A percentile compares a stretch with the other conserved stretches of the same genome.
phyloP scores from a whole-genome alignment of 2,329 filamentous ascomycete genomes.

The Amauroascus verrucosus region DNA sequence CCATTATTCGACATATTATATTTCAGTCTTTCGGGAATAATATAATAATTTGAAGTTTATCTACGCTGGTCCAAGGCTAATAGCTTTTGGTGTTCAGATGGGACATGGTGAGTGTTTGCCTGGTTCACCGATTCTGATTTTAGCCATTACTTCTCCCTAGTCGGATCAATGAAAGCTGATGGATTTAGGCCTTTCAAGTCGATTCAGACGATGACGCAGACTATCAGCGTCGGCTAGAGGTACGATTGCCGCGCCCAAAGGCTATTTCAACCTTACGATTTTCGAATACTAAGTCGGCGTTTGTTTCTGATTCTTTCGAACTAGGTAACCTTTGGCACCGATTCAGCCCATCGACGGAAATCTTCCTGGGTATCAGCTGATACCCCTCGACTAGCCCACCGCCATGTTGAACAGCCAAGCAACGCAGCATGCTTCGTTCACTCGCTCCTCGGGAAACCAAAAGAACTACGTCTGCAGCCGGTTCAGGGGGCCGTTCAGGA shows the following conservation, averaged over 20 bases:
- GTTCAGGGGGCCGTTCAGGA: conserved; percentile 16
- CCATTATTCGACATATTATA: no score
- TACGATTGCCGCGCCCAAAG: not conserved
- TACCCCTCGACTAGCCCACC: conserved; percentile 30
- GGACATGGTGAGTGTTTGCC: no score
- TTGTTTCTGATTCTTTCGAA: conserved; percentile 1
- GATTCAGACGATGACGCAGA: conserved; percentile 5
- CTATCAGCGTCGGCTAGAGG: conserved; percentile 6
- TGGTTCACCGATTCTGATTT: no score
- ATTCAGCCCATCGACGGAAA: conserved; percentile 46
- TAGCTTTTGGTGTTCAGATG: no score
- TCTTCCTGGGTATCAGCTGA: conserved; percentile 47
- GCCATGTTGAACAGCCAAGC: conserved; percentile 26
- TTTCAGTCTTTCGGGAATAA: no score
- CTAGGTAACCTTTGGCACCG: conserved; percentile 37
- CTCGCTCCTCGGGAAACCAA: conserved; percentile 41
- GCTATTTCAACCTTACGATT: not conserved
- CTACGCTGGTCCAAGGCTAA: no score
- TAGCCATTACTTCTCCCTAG: no score
- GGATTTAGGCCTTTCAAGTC: not conserved
- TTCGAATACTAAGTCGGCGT: not conserved
- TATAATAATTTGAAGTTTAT: no score
- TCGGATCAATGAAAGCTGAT: no score
- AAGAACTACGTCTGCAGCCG: conserved; percentile 16
- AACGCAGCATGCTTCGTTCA: conserved; percentile 48